Evolutionary conservation across 1,284 basidiomycete genomes (phyloP).

Genomic region (Cutaneotrichosporon cyanovorans): DNA sequence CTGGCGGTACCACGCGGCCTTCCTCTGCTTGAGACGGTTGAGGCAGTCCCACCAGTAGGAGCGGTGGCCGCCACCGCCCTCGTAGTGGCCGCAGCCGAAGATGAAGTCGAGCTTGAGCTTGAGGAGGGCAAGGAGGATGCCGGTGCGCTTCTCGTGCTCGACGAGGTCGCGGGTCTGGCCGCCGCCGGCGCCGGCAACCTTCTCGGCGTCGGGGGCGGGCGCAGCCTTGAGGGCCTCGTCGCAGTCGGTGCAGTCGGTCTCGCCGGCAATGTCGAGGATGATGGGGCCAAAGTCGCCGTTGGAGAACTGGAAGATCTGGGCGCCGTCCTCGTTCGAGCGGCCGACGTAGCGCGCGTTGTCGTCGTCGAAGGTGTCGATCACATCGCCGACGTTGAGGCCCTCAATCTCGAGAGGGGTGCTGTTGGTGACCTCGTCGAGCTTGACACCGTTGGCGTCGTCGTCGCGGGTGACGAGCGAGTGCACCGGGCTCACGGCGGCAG

Average conservation of each 20-base stretch:
- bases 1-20: too few relatives aligned
- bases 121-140: not conserved
- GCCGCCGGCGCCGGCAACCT: not conserved
- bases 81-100: conserved; percentile 3
- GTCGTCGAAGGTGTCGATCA: not conserved
- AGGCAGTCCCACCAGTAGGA: not conserved
- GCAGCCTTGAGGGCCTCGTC: not conserved
- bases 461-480: not conserved
- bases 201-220: not conserved
- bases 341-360: conserved; percentile 5
- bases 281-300: conserved; percentile 5
- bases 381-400: conserved; percentile 2
- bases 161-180: not conserved
- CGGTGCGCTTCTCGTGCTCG: conserved; percentile 2
- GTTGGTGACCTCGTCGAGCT: not conserved
- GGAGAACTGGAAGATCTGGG: conserved; percentile 6
- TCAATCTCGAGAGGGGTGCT: not conserved
- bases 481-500: too few relatives aligned
- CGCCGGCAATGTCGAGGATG: not conserved
- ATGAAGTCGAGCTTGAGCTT: conserved; percentile 1
- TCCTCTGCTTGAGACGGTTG: too few relatives aligned
- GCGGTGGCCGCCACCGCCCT: not conserved
- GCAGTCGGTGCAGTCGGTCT: not conserved
- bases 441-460: not conserved
- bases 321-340: not conserved